Base-by-base conservation (phyloP, 306 rosid genomes). In the Fragaria nilgerrensis region DNA sequence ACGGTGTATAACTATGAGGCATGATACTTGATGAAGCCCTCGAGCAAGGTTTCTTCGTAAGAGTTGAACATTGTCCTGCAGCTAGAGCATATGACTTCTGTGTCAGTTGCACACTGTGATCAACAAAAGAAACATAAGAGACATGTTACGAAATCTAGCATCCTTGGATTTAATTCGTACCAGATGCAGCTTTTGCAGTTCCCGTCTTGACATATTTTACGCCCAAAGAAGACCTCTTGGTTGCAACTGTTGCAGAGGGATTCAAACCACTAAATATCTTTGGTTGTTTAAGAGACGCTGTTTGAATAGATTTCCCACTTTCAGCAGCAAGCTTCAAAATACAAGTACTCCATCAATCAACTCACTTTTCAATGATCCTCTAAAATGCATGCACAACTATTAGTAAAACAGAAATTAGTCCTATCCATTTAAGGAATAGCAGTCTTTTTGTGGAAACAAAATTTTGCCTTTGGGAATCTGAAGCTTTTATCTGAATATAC, bases 281-380 rank as follows among this genome's bases (percentile, higher is more conserved):
- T 5, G 81, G 83, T 22, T 86, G 86, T 78, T 85, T 85, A 62
- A 50, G 84, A 73, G 75, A 78, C 25, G 83, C 74, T 34, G 86
- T 39, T 45, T 81, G n/a, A 56, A 70, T 74, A n/a, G 41, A 37
- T 61, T 83, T 80, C 70, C 67, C 82, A 70, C 68, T 73, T 82
- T 65, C 84, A 59, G 80, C 77, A 61, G 69, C 53, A 69, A 20
- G 76, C 88, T 87, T 78, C 77, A 70, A 71, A 70, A 61, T 63
- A 29, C 34, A 63, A 76, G 43, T 23, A 45, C 55, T 53, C 3
- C 5, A 34, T 36, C 48, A 53, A n/a, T 32, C 23, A 20, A 34
- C 66, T 32, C 37, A 61, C 9, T 58, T 66, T 61, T 19, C 13
- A 59, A 14, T 34, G 25, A 45, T 27, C 43, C 32, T 43, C 43